Conservation (phyloP, 1,284 basidiomycete genomes). For the Rhodotorula sp. region DNA sequence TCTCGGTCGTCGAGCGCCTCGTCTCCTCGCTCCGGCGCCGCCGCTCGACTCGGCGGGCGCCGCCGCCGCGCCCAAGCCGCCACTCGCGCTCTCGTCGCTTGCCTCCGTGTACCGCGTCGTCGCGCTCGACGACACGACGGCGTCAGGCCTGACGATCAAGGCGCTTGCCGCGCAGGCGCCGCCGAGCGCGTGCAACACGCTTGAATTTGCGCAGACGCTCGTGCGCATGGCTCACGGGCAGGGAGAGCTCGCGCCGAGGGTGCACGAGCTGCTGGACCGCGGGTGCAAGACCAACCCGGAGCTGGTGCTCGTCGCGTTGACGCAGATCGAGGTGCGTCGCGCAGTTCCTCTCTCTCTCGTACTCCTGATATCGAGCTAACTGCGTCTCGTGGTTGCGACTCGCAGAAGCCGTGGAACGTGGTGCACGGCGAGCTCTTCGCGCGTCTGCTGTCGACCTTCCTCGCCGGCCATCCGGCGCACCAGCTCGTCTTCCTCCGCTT, state of each 20-base stretch:
- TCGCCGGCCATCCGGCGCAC: slow-evolving; percentile 87
- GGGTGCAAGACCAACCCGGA: slow-evolving; percentile 92
- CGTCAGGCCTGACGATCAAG: slow-evolving; percentile 71
- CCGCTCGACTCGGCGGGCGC: slow-evolving; percentile 55
- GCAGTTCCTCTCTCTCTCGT: neutral
- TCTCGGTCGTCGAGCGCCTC: slow-evolving; percentile 82
- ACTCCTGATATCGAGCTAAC: neutral
- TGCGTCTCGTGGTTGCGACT: too few species aligned
- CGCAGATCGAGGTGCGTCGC: slow-evolving; percentile 80
- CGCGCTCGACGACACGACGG: slow-evolving; percentile 78
- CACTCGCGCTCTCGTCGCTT: slow-evolving; percentile 84
- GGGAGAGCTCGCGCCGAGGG: slow-evolving; percentile 23
- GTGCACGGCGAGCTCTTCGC: slow-evolving; percentile 83
- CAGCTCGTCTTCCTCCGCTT: slow-evolving; percentile 95
- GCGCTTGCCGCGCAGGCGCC: slow-evolving; percentile 80
- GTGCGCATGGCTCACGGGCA: slow-evolving; percentile 66
- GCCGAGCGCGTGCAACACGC: slow-evolving; percentile 87
- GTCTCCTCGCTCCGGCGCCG: slow-evolving; percentile 61
- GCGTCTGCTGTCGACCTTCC: slow-evolving; percentile 84
- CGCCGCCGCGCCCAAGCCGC: neutral
- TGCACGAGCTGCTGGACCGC: slow-evolving; percentile 84
- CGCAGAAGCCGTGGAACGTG: slow-evolving; percentile 78
- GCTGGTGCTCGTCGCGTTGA: slow-evolving; percentile 86
- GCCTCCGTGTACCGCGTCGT: slow-evolving; percentile 73
- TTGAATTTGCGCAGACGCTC: slow-evolving; percentile 87